Conservation (phyloP, 192 early-diverging fungal genomes). For the Geranomyces variabilis region DNA sequence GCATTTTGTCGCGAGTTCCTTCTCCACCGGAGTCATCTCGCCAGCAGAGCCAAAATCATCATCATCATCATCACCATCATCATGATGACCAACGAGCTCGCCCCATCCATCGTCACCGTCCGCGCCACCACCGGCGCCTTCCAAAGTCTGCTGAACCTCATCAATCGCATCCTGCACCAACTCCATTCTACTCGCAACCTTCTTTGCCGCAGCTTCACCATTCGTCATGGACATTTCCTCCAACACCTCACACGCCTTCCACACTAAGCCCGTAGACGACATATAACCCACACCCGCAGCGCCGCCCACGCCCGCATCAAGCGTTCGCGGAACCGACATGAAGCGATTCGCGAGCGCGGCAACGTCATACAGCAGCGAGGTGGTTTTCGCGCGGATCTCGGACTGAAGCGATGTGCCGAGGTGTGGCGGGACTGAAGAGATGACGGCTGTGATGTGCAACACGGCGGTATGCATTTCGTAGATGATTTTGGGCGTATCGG, state of each 20-base stretch:
- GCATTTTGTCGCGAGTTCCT: slow-evolving; percentile 20
- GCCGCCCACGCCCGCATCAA: background rate
- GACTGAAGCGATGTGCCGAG: slow-evolving; percentile 13
- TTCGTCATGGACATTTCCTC: slow-evolving; percentile 20
- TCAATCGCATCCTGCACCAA: slow-evolving; percentile 17
- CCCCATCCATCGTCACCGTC: slow-evolving; percentile 12
- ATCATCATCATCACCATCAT: background rate
- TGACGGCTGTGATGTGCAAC: slow-evolving; percentile 11
- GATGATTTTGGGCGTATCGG: slow-evolving; percentile 15
- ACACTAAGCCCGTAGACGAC: slow-evolving; percentile 22
- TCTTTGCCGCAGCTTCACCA: slow-evolving; percentile 11
- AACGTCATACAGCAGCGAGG: slow-evolving; percentile 17
- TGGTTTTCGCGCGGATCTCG: slow-evolving; percentile 15
- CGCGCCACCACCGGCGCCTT: slow-evolving; percentile 11
- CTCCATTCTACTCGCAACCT: background rate
- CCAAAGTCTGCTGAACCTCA: slow-evolving; percentile 13
- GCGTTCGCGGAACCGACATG: background rate
- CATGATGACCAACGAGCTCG: background rate
- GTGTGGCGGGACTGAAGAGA: slow-evolving; percentile 5
- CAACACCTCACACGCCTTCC: slow-evolving; percentile 23
- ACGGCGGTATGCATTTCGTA: slow-evolving; percentile 10
- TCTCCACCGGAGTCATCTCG: slow-evolving; percentile 4
- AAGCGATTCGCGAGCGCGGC: slow-evolving; percentile 23
- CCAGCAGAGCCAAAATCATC: background rate
- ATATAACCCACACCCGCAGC: slow-evolving; percentile 2